Evolutionary conservation across 192 early-diverging fungal species (phyloP).

Genomic region (Coemansia erecta): DNA sequence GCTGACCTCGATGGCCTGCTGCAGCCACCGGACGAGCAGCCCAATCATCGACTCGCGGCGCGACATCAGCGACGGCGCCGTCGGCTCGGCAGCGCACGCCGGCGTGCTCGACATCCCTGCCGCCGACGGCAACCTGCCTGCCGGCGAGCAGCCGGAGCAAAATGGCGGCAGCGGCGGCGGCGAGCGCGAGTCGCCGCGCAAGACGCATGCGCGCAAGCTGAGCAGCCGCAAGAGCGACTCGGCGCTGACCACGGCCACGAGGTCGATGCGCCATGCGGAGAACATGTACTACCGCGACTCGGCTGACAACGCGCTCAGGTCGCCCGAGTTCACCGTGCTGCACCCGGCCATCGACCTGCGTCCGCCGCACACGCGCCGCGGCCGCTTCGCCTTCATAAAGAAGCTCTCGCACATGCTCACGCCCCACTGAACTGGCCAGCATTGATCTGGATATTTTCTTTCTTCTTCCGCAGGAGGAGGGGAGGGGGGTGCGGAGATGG

Average conservation of each 20-base stretch:
- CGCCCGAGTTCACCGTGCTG: slow-evolving; percentile 51
- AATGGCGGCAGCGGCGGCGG: too few relatives aligned
- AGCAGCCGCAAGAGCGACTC: slow-evolving; percentile 50
- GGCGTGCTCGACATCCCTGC: slow-evolving; percentile 1
- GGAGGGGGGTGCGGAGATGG: too few relatives aligned
- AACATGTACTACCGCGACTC: slow-evolving; percentile 28
- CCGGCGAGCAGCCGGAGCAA: slow-evolving; percentile 1
- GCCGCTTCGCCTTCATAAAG: slow-evolving; percentile 37
- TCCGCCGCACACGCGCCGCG: slow-evolving; percentile 35
- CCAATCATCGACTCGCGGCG: slow-evolving; percentile 13
- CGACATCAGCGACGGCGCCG: not conserved
- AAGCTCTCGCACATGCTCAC: slow-evolving; percentile 34
- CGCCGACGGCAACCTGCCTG: slow-evolving; percentile 3
- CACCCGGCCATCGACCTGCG: slow-evolving; percentile 28
- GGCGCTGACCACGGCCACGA: slow-evolving; percentile 40
- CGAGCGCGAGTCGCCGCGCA: not conserved
- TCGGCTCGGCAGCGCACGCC: not conserved
- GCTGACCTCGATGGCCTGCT: slow-evolving; percentile 30
- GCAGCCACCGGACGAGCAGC: slow-evolving; percentile 19
- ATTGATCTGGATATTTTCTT: too few relatives aligned
- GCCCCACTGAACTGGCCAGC: not conserved
- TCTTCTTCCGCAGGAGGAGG: too few relatives aligned
- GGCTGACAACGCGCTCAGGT: slow-evolving; percentile 30
- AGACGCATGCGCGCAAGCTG: slow-evolving; percentile 34
- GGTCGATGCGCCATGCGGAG: slow-evolving; percentile 33